phyloP scores from a whole-genome alignment of 179 eudicot species.

The Nepenthes alata region DNA sequence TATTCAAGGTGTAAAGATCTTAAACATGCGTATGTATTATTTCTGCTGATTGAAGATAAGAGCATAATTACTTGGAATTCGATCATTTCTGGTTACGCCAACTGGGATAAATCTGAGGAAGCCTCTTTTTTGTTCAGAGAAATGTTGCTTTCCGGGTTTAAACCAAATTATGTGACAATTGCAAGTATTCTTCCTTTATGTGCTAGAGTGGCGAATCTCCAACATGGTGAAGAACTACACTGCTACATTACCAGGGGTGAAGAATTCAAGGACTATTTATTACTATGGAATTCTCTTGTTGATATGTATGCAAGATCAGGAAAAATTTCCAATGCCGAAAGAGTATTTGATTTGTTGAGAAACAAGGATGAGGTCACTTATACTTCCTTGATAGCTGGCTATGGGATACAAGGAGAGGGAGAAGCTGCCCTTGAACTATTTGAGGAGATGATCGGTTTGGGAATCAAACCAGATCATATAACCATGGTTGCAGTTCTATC shows the following conservation, averaged over 20 bases:
- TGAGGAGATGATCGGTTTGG: constrained; percentile 53
- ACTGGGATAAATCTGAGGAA: constrained; percentile 48
- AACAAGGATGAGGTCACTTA: constrained; percentile 60
- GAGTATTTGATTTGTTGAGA: constrained; percentile 45
- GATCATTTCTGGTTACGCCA: constrained; percentile 65
- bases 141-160: constrained; percentile 41
- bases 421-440: constrained; percentile 48
- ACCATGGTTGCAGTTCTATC: constrained; percentile 72
- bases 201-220: constrained; percentile 68
- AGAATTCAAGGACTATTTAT: constrained; percentile 31
- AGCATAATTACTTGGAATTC: constrained; percentile 68
- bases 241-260: constrained; percentile 53
- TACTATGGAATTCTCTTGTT: constrained; percentile 59
- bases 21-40: constrained; percentile 45
- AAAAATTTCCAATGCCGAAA: constrained; percentile 43
- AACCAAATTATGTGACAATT: constrained; percentile 71
- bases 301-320: constrained; percentile 86
- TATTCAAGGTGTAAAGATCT: constrained; percentile 68
- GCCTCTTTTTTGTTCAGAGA: constrained; percentile 63
- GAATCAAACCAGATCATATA: constrained; percentile 65
- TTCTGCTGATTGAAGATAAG: constrained; percentile 34
- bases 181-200: constrained; percentile 73
- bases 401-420: constrained; percentile 71
- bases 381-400: constrained; percentile 78
- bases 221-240: constrained; percentile 78